These are phyloP conservation scores for Acanthamoeba sp. DNA, from an alignment of 208 protist species.

Conservation along the genomic window DNA sequence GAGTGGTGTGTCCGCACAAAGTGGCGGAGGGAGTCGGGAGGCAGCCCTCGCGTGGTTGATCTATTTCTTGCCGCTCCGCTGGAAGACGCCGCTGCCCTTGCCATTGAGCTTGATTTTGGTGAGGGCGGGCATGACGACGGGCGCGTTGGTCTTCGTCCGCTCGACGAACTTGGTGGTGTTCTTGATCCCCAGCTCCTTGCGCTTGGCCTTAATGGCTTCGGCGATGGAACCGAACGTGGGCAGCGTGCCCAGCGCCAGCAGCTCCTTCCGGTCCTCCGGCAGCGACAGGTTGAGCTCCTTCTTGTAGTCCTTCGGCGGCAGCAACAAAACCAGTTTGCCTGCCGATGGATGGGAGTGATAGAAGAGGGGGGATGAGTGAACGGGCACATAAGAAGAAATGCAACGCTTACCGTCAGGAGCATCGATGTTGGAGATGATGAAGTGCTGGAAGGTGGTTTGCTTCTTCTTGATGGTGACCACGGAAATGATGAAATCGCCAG, in stretches of 20 bases:
- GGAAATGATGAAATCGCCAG: slow-evolving; percentile 58
- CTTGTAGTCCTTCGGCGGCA: slow-evolving; percentile 51
- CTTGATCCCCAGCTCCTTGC: slow-evolving; percentile 45
- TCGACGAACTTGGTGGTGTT: slow-evolving; percentile 46
- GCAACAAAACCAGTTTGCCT: slow-evolving; percentile 26
- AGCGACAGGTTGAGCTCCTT: slow-evolving; percentile 49
- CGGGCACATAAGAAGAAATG: no score
- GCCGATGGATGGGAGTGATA: neutral
- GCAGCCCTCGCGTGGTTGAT: no score
- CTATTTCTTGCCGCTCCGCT: slow-evolving; percentile 10
- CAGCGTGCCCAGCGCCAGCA: slow-evolving; percentile 25
- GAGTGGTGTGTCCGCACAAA: no score
- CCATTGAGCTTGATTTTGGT: slow-evolving; percentile 30
- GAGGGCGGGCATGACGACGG: slow-evolving; percentile 41
- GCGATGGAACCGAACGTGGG: slow-evolving; percentile 14
- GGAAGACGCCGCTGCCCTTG: slow-evolving; percentile 40
- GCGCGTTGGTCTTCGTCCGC: slow-evolving; percentile 49
- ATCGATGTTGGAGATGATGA: slow-evolving; percentile 47
- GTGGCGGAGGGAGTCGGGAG: no score
- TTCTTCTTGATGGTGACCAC: slow-evolving; percentile 61
- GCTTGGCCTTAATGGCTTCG: slow-evolving; percentile 43
- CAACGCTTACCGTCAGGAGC: neutral
- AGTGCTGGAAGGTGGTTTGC: slow-evolving; percentile 53
- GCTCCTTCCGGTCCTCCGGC: slow-evolving; percentile 40
- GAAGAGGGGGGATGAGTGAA: neutral